phyloP scores from a whole-genome alignment of 352 stramenopile species.

The Pythium diclinum region DNA sequence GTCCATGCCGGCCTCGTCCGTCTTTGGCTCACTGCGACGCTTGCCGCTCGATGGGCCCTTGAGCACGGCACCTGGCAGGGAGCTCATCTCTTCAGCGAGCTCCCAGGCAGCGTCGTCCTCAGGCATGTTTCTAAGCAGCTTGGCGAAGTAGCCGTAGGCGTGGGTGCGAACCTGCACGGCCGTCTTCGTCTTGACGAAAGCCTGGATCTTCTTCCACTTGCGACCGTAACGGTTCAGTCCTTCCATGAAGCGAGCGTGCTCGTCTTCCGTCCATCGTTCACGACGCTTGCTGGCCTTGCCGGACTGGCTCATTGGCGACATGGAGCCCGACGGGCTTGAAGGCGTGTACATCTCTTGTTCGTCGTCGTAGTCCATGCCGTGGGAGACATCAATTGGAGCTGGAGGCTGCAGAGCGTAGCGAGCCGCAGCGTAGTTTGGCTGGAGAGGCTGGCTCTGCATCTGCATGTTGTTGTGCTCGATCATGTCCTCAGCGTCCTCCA shows the following conservation, averaged over 20 bases:
- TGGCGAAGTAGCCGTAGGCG: conserved; percentile 87
- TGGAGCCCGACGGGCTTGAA: conserved; percentile 31
- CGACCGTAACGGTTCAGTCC: conserved; percentile 80
- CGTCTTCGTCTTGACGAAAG: conserved; percentile 83
- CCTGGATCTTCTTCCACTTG: conserved; percentile 89
- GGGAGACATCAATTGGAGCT: conserved; percentile 16
- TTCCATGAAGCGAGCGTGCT: conserved; percentile 84
- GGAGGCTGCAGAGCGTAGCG: conserved; percentile 22
- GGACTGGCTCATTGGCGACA: conserved; percentile 54
- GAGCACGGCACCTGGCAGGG: conserved; percentile 62
- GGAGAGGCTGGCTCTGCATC: conserved; percentile 4
- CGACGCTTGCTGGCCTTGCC: conserved; percentile 69
- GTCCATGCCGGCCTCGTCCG: conserved; percentile 80
- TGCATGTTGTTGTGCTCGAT: conserved; percentile 10
- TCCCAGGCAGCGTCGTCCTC: conserved; percentile 83
- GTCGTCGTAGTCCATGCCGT: conserved; percentile 13
- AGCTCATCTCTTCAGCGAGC: conserved; percentile 77
- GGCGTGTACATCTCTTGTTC: conserved; percentile 31
- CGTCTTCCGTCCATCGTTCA: conserved; percentile 80
- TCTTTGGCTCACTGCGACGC: conserved; percentile 77
- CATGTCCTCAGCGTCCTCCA: conserved; percentile 13
- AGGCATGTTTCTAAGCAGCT: conserved; percentile 82
- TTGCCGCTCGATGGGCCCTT: conserved; percentile 77
- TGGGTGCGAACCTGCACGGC: conserved; percentile 82
- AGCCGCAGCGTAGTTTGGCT: conserved; percentile 22